Evolutionary conservation across 2,329 filamentous ascomycete species (phyloP).

Genomic region (Botrytis sinoallii): DNA sequence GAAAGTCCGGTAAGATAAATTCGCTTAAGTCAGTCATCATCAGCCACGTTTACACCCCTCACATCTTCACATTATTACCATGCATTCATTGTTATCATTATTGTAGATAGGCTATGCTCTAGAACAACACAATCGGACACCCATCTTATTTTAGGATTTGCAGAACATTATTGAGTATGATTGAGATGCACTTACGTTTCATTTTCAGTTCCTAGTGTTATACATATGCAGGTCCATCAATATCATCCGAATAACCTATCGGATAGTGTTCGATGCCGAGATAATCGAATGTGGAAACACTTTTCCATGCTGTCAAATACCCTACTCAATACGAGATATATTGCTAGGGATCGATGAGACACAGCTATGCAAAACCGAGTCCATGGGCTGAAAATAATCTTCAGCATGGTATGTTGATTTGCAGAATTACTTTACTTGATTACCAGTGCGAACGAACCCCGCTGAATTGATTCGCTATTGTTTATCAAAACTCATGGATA

Average conservation of each 20-base stretch:
- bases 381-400: slow-evolving; percentile 8
- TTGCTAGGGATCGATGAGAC: background rate
- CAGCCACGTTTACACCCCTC: background rate
- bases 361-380: slow-evolving; percentile 7
- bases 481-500: background rate
- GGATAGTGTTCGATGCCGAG: background rate
- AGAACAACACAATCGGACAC: background rate
- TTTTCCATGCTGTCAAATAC: background rate
- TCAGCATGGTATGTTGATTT: background rate
- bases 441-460: background rate
- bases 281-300: background rate
- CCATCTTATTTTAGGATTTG: background rate
- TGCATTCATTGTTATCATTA: background rate
- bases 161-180: slow-evolving; percentile 8
- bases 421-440: background rate
- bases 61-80: background rate
- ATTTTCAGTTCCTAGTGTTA: slow-evolving; percentile 6
- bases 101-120: slow-evolving; percentile 7
- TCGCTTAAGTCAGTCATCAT: slow-evolving; percentile 7
- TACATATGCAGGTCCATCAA: slow-evolving; percentile 14
- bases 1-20: slow-evolving; percentile 4
- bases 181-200: slow-evolving; percentile 1
- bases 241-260: background rate
- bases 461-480: background rate
- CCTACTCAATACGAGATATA: slow-evolving; percentile 9